A percentile compares a stretch with the other conserved stretches of the same genome.
Conservation (phyloP, 495 filamentous ascomycete genomes). For the Chaetomium cochliodes region DNA sequence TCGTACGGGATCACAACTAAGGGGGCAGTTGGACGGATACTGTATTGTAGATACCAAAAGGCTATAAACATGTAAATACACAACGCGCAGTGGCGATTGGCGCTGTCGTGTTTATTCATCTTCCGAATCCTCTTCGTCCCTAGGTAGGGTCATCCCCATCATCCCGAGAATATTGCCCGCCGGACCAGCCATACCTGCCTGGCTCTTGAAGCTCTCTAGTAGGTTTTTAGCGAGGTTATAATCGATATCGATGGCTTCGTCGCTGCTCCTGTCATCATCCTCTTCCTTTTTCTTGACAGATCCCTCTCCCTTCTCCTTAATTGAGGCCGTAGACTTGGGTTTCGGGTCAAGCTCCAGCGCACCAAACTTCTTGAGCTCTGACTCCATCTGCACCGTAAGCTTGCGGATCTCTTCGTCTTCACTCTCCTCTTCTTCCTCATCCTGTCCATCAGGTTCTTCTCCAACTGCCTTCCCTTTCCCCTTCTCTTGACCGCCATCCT, state of each 20-base stretch:
- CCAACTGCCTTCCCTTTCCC: constrained; percentile 21
- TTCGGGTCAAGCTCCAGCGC: constrained; percentile 63
- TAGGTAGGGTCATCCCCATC: constrained; percentile 77
- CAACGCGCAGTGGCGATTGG: not conserved
- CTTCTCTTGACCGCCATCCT: constrained; percentile 27
- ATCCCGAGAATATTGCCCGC: constrained; percentile 80
- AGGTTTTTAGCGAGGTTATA: constrained; percentile 88
- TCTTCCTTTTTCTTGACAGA: constrained; percentile 22
- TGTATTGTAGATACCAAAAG: not conserved
- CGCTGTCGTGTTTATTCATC: constrained; percentile 11
- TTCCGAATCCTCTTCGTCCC: constrained; percentile 63
- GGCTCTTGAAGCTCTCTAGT: constrained; percentile 86
- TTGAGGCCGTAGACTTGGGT: constrained; percentile 8
- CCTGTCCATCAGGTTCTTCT: constrained; percentile 40
- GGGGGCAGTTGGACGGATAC: not conserved
- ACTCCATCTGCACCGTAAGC: constrained; percentile 74
- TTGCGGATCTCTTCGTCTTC: constrained; percentile 68
- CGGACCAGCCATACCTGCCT: constrained; percentile 80
- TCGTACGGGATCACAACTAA: not conserved
- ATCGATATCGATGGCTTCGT: constrained; percentile 67
- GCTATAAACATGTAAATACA: not conserved
- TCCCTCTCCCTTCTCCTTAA: constrained; percentile 25
- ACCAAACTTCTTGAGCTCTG: constrained; percentile 73
- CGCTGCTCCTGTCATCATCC: constrained; percentile 42
- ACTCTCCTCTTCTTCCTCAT: constrained; percentile 30